A percentile compares a stretch with the other conserved stretches of the same genome.
These are phyloP conservation scores for Colletotrichum sojae DNA, from an alignment of 2,329 filamentous ascomycete species.

Conservation along the genomic window DNA sequence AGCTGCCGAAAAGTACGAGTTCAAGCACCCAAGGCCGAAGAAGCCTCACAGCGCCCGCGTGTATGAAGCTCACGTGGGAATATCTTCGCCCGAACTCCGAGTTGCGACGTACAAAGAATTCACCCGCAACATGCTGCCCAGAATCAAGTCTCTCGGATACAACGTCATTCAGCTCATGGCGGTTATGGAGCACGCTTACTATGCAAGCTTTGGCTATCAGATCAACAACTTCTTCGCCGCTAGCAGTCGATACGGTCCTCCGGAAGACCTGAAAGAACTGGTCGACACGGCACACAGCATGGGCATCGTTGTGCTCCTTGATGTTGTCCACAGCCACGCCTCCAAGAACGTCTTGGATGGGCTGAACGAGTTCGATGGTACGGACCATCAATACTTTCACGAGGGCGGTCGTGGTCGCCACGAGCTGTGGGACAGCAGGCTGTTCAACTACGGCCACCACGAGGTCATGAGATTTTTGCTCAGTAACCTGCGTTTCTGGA, in stretches of 20 bases:
- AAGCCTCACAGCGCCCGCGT: constrained; percentile 91
- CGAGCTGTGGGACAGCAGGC: constrained; percentile 93
- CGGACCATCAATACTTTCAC: constrained; percentile 97
- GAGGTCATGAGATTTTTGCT: constrained; percentile 96
- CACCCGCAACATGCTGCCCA: constrained; percentile 89
- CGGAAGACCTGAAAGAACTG: constrained; percentile 96
- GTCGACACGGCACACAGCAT: constrained; percentile 94
- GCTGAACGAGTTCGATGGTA: constrained; percentile 95
- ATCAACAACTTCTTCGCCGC: constrained; percentile 99
- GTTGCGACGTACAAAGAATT: constrained; percentile 99
- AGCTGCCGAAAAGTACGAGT: constrained; percentile 79
- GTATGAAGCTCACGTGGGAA: constrained; percentile 99
- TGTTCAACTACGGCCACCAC: constrained; percentile 97
- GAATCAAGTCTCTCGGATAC: constrained; percentile 92
- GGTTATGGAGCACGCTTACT: constrained; percentile 99
- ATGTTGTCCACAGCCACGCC: constrained; percentile 97
- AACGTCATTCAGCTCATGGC: constrained; percentile 99
- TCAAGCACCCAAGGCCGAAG: constrained; percentile 85
- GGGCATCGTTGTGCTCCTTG: constrained; percentile 91
- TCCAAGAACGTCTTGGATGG: constrained; percentile 98
- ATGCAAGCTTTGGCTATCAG: constrained; percentile 98
- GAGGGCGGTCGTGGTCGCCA: constrained; percentile 86
- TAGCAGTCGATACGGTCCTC: constrained; percentile 93
- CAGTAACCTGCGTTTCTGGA: constrained; percentile 97
- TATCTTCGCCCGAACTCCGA: constrained; percentile 89